Conservation (phyloP, 306 rosid genomes). For the Cotoneaster glaucophyllus region DNA sequence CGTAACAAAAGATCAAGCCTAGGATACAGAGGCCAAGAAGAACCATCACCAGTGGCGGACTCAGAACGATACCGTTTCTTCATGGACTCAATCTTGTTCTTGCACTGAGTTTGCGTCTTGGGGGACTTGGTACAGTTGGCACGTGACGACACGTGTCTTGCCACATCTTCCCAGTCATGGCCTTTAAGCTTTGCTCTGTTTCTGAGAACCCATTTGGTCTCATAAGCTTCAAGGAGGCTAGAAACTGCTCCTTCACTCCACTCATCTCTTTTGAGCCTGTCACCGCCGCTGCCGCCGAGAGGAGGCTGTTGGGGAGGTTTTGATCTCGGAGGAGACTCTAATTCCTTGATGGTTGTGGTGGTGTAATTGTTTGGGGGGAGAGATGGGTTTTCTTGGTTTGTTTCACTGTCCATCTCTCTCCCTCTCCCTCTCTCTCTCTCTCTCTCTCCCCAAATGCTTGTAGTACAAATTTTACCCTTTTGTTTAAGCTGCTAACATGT, state of each 20-base stretch:
- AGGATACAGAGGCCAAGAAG: conserved; percentile 81
- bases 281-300: conserved; percentile 8
- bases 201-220: conserved; percentile 75
- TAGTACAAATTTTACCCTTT: conserved; percentile 16
- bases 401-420: conserved; percentile 51
- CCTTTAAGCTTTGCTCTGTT: conserved; percentile 94
- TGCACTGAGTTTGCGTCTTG: conserved; percentile 92
- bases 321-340: conserved; percentile 48
- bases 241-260: conserved; percentile 99
- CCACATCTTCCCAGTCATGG: conserved; percentile 95
- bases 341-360: conserved; percentile 16
- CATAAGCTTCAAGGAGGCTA: conserved; percentile 78
- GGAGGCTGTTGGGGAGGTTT: not conserved
- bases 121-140: conserved; percentile 51
- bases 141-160: conserved; percentile 61
- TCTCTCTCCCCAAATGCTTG: conserved; percentile 29
- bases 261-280: conserved; percentile 81
- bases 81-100: conserved; percentile 99
- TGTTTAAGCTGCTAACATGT: conserved; percentile 62
- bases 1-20: conserved; percentile 71
- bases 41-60: conserved; percentile 55
- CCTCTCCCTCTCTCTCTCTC: not conserved
- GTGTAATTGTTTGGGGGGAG: conserved; percentile 33
- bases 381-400: conserved; percentile 41
- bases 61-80: conserved; percentile 84